A percentile compares a stretch with the other conserved stretches of the same genome.
These are phyloP conservation scores for Inga leiocalycina DNA, from an alignment of 306 rosid genomes.

Conservation along the genomic window DNA sequence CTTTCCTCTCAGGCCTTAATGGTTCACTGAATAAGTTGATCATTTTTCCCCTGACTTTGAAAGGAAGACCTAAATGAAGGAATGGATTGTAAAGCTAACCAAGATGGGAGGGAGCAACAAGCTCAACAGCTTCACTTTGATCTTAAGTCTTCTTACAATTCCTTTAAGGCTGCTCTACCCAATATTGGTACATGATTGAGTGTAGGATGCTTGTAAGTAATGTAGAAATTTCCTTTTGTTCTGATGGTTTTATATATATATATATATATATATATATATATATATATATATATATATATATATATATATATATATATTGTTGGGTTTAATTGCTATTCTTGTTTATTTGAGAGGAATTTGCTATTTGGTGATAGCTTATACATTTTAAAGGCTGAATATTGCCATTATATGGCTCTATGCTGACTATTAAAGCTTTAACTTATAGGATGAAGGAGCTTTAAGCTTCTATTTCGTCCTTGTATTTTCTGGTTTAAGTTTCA, in stretches of 20 bases:
- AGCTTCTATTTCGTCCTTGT: conserved; percentile 29
- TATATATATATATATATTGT: background rate
- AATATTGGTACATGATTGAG: conserved; percentile 72
- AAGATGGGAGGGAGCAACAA: conserved; percentile 95
- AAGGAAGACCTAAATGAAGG: conserved; percentile 86
- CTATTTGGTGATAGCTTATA: conserved; percentile 43
- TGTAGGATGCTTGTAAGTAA: conserved; percentile 48
- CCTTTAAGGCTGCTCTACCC: conserved; percentile 87
- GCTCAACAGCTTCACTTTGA: conserved; percentile 93
- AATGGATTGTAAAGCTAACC: conserved; percentile 80
- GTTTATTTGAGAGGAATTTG: conserved; percentile 40
- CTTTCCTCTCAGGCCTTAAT: conserved; percentile 74
- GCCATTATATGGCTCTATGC: conserved; percentile 35
- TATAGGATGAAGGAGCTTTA: conserved; percentile 27
- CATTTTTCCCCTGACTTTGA: conserved; percentile 82
- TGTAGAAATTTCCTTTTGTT: conserved; percentile 31
- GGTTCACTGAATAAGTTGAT: conserved; percentile 71
- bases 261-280: too few relatives aligned
- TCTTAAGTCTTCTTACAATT: conserved; percentile 92
- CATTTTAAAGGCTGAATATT: conserved; percentile 38
- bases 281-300: too few relatives aligned
- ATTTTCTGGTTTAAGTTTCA: conserved; percentile 31
- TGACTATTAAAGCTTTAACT: conserved; percentile 30
- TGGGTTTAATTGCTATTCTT: conserved; percentile 33
- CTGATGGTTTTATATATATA: background rate